Conservation (phyloP, 148 eudicot genomes). For the Chenopodium suecicum region DNA sequence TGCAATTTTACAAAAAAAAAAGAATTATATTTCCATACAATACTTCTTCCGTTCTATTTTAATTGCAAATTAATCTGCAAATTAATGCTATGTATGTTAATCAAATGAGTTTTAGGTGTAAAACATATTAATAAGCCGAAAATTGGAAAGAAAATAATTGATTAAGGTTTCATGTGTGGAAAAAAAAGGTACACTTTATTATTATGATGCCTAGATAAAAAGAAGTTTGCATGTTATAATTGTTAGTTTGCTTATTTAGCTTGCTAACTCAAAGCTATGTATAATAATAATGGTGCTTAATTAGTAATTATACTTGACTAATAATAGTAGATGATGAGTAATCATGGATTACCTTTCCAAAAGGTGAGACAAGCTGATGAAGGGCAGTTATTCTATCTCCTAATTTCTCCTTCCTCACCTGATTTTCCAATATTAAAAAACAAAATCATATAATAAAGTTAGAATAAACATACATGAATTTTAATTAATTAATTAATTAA, state of each 20-base stretch:
- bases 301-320: constrained; percentile 7
- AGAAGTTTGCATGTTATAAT: not conserved
- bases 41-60: too few relatives aligned
- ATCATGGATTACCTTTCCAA: constrained; percentile 66
- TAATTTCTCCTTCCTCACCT: constrained; percentile 88
- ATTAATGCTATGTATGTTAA: too few relatives aligned
- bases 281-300: constrained; percentile 8
- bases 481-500: too few relatives aligned
- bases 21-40: too few relatives aligned
- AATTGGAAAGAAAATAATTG: too few relatives aligned
- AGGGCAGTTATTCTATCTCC: constrained; percentile 84
- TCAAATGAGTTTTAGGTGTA: too few relatives aligned
- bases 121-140: too few relatives aligned
- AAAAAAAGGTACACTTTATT: constrained; percentile 22
- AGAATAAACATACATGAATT: too few relatives aligned
- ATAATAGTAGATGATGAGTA: not conserved
- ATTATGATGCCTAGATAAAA: not conserved
- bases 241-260: constrained; percentile 11
- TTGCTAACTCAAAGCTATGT: not conserved
- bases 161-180: constrained; percentile 15
- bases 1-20: too few relatives aligned
- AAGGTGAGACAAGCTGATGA: constrained; percentile 87
- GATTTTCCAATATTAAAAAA: constrained; percentile 14
- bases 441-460: not conserved
- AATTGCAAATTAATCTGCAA: too few relatives aligned